phyloP scores from a whole-genome alignment of 495 filamentous ascomycete species.

The Annulohypoxylon bovei region DNA sequence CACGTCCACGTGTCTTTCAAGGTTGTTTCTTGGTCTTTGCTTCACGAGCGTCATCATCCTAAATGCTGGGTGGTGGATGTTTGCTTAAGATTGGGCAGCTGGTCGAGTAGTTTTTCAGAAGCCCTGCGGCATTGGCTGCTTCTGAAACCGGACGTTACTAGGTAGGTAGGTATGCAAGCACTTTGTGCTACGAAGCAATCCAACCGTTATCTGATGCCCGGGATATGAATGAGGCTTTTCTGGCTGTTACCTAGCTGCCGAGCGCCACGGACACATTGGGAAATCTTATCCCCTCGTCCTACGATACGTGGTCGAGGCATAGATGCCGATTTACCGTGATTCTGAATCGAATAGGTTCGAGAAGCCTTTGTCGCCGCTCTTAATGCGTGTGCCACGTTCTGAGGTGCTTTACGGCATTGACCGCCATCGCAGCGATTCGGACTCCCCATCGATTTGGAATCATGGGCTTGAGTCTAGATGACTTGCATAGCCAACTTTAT shows the following conservation, averaged over 20 bases:
- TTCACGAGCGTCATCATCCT: conserved; percentile 1
- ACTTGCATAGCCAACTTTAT: not conserved
- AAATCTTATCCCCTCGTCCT: conserved; percentile 4
- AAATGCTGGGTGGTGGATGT: conserved; percentile 7
- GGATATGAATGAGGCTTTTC: conserved; percentile 1
- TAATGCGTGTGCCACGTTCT: not conserved
- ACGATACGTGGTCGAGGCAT: not conserved
- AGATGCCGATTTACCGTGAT: not conserved
- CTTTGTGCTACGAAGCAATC: conserved; percentile 27
- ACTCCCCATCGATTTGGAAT: not conserved
- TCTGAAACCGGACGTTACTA: conserved; percentile 14
- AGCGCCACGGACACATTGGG: conserved; percentile 20
- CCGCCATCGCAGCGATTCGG: not conserved
- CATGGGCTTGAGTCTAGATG: not conserved
- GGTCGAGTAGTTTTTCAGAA: not conserved
- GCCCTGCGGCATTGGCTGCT: not conserved
- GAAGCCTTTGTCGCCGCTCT: not conserved
- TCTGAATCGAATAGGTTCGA: not conserved
- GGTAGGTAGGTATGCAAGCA: too few relatives aligned
- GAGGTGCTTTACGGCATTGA: not conserved
- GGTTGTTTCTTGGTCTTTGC: not conserved
- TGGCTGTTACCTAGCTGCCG: conserved; percentile 17
- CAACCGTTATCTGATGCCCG: conserved; percentile 13
- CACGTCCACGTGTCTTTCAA: conserved; percentile 35
- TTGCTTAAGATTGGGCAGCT: conserved; percentile 5